Percentiles rank a stretch among this genome's conserved stretches.
Conservation (phyloP, 2,329 filamentous ascomycete species). For the Colletotrichum liaoningense region DNA sequence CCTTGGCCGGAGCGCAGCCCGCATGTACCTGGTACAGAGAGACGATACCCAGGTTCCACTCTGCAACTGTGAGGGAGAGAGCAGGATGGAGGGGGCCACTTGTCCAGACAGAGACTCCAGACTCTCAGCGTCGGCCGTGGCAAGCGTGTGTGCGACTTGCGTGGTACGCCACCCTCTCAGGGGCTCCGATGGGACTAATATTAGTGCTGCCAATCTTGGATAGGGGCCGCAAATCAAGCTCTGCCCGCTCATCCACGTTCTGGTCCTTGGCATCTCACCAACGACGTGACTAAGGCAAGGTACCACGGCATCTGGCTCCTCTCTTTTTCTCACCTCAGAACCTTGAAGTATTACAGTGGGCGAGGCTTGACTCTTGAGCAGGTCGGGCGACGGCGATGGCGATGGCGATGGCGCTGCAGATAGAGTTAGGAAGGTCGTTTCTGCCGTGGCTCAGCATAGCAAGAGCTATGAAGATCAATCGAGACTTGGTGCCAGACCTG, state of each 20-base stretch:
- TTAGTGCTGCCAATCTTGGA: constrained; percentile 35
- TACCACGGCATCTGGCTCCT: neutral
- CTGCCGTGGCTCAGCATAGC: neutral
- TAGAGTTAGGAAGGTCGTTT: neutral
- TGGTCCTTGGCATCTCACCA: constrained; percentile 33
- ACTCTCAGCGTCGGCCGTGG: neutral
- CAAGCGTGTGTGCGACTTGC: no score
- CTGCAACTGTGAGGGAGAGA: neutral
- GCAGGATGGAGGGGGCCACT: neutral
- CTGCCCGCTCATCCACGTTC: constrained; percentile 31
- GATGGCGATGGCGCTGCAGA: neutral
- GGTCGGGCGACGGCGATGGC: neutral
- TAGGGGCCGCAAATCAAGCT: constrained; percentile 36
- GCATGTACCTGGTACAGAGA: constrained; percentile 20
- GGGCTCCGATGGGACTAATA: constrained; percentile 35
- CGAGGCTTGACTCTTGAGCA: neutral
- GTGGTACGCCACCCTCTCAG: constrained; percentile 33
- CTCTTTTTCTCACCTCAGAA: neutral
- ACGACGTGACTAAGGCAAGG: constrained; percentile 1
- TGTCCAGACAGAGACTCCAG: neutral
- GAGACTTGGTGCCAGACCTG: neutral
- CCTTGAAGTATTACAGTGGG: neutral
- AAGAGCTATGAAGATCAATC: neutral
- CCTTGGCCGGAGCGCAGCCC: constrained; percentile 15
- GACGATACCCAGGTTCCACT: neutral